Conservation (phyloP, 2,329 filamentous ascomycete species). For the Raffaelea ambrosiae region DNA sequence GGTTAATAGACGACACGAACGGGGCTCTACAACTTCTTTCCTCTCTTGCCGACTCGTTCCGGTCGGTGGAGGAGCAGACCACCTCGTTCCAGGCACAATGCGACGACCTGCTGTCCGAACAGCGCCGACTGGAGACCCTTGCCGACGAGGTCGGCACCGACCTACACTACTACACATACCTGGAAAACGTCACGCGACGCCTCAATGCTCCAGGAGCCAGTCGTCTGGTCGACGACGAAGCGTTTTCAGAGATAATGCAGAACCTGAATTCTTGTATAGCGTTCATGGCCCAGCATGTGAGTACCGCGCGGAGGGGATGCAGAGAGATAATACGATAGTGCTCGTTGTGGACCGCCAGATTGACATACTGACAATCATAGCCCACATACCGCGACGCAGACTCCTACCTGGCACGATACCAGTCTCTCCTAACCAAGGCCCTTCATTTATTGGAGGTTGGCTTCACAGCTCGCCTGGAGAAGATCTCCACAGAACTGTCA, state of each 20-base stretch:
- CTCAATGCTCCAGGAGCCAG: slow-evolving; percentile 88
- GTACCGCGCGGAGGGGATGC: slow-evolving; percentile 19
- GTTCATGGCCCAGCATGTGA: slow-evolving; percentile 82
- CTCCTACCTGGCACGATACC: slow-evolving; percentile 80
- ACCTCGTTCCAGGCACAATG: slow-evolving; percentile 90
- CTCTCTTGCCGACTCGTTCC: slow-evolving; percentile 76
- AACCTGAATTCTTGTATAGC: slow-evolving; percentile 85
- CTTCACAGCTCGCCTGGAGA: slow-evolving; percentile 43
- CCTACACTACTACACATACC: slow-evolving; percentile 87
- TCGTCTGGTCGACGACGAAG: slow-evolving; percentile 72
- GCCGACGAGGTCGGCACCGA: slow-evolving; percentile 82
- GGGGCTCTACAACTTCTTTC: slow-evolving; percentile 68
- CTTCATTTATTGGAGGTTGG: slow-evolving; percentile 53
- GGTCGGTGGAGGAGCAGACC: slow-evolving; percentile 79
- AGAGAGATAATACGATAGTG: neutral
- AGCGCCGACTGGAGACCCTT: slow-evolving; percentile 67
- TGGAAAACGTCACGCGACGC: slow-evolving; percentile 81
- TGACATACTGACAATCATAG: too few relatives aligned
- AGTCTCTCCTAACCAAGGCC: slow-evolving; percentile 64
- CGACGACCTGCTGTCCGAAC: slow-evolving; percentile 75
- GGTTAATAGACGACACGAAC: slow-evolving; percentile 68
- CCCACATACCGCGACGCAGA: slow-evolving; percentile 79
- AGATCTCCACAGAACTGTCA: slow-evolving; percentile 44
- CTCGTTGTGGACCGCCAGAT: too few relatives aligned
- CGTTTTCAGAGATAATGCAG: slow-evolving; percentile 79